Evolutionary conservation across 2,329 filamentous ascomycete genomes (phyloP).

Genomic region (Hortaea werneckii): DNA sequence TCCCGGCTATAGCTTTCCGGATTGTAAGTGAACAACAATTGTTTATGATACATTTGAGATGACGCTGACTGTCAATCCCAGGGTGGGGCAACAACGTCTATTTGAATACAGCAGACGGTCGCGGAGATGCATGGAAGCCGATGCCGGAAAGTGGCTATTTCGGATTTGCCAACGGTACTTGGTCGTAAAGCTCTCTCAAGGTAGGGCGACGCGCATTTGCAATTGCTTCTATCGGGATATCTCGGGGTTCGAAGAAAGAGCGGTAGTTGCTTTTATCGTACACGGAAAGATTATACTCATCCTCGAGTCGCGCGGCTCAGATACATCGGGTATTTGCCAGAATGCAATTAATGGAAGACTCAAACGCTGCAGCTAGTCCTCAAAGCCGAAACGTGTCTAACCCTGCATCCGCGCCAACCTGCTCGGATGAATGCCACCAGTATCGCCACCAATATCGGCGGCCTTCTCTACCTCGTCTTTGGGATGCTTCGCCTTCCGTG

Average conservation of each 20-base stretch:
- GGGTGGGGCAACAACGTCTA: constrained; percentile 6
- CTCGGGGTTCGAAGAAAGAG: too few species aligned
- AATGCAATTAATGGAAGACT: too few species aligned
- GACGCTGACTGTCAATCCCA: background rate
- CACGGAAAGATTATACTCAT: too few species aligned
- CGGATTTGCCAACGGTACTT: constrained; percentile 3
- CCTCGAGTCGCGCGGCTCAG: too few species aligned
- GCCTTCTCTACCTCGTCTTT: background rate
- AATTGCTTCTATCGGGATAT: too few species aligned
- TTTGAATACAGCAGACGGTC: constrained; percentile 1
- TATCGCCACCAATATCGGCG: constrained; percentile 2
- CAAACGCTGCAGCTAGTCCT: too few species aligned
- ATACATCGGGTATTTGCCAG: too few species aligned
- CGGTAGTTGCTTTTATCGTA: too few species aligned
- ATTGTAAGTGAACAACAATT: constrained; percentile 6
- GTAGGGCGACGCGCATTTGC: too few species aligned
- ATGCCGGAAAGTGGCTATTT: constrained; percentile 3
- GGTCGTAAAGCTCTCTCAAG: background rate
- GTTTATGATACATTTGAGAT: background rate
- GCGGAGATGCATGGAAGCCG: background rate
- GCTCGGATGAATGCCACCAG: constrained; percentile 21
- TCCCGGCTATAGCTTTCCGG: constrained; percentile 25
- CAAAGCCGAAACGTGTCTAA: background rate
- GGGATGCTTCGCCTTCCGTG: background rate
- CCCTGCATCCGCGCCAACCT: constrained; percentile 11